Percentiles rank a stretch among this genome's conserved stretches.
Evolutionary conservation across 148 eudicot species (phyloP).

Genomic region (Vaccinium macrocarpon): DNA sequence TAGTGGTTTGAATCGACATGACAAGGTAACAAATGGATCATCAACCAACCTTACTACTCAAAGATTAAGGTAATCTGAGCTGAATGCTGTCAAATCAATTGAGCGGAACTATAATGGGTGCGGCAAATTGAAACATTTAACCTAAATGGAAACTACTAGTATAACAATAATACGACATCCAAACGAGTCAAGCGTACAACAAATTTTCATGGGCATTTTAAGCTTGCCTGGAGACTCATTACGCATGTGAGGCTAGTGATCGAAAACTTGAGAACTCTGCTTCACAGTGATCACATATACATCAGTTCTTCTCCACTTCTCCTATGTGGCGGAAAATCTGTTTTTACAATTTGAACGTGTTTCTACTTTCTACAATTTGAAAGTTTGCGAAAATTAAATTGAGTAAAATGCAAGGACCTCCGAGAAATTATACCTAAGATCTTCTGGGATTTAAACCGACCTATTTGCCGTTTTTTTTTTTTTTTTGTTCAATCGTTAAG

Average conservation of each 20-base stretch:
- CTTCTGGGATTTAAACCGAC: no score
- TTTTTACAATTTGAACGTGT: no score
- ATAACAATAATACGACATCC: not conserved
- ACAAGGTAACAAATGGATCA: not conserved
- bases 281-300: not conserved
- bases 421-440: no score
- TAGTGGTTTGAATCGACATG: not conserved
- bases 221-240: constrained; percentile 2
- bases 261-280: constrained; percentile 1
- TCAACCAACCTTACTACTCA: not conserved
- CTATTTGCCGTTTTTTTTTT: no score
- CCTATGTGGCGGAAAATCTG: no score
- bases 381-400: no score
- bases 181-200: no score
- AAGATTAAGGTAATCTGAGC: not conserved
- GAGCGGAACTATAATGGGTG: not conserved
- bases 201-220: not conserved
- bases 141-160: not conserved
- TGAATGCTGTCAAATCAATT: not conserved
- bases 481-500: no score
- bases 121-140: not conserved
- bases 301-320: no score
- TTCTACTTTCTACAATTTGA: no score
- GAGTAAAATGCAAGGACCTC: no score
- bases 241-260: not conserved